A percentile compares a stretch with the other conserved stretches of the same genome.
Conservation (phyloP, 345 rosid genomes). For the Bruguiera gymnorhiza region DNA sequence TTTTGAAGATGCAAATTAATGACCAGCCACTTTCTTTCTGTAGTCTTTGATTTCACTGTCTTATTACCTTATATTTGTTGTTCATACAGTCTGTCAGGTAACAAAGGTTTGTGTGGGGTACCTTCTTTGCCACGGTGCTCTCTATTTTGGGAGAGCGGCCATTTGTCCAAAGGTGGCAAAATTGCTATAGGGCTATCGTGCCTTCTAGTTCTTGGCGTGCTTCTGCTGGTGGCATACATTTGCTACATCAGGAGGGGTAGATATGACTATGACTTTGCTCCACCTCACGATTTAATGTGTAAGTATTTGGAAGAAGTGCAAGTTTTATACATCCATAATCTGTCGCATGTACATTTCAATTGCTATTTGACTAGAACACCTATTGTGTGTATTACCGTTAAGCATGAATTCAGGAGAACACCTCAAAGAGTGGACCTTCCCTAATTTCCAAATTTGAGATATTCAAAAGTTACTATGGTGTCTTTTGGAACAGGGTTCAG, state of each 20-base stretch:
- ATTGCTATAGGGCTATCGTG: slow-evolving; percentile 61
- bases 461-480: background rate
- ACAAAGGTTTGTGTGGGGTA: slow-evolving; percentile 90
- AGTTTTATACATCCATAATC: background rate
- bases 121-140: slow-evolving; percentile 76
- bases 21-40: too few species aligned
- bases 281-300: slow-evolving; percentile 86
- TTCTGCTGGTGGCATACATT: slow-evolving; percentile 46
- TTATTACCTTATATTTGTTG: background rate
- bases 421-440: too few species aligned
- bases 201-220: slow-evolving; percentile 36
- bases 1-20: too few species aligned
- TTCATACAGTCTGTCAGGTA: slow-evolving; percentile 72
- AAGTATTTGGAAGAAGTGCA: slow-evolving; percentile 35
- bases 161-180: slow-evolving; percentile 78
- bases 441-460: too few species aligned
- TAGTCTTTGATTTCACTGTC: background rate
- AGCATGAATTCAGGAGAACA: background rate
- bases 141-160: slow-evolving; percentile 78
- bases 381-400: background rate
- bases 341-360: background rate
- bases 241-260: slow-evolving; percentile 65
- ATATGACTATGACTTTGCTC: slow-evolving; percentile 87
- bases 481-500: background rate
- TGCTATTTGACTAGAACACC: background rate